These are phyloP conservation scores for Entoloma clypeatum DNA, from an alignment of 1,284 basidiomycete species.

Conservation along the genomic window DNA sequence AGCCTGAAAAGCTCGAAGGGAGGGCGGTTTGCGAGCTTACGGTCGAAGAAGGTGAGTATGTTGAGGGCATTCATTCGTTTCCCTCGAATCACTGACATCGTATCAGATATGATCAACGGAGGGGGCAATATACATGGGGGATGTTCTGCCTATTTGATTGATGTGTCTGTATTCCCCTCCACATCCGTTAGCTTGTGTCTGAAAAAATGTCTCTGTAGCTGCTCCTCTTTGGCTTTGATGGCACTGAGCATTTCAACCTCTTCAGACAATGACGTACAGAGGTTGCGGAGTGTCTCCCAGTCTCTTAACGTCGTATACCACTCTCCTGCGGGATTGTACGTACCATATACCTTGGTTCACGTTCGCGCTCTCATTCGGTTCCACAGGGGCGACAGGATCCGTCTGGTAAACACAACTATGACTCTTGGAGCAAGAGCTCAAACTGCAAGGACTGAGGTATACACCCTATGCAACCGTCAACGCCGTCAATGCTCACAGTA, in stretches of 20 bases:
- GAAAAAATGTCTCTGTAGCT: slow-evolving; percentile 28
- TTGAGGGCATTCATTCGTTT: too few relatives aligned
- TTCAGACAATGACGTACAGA: slow-evolving; percentile 24
- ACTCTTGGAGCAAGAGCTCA: slow-evolving; percentile 38
- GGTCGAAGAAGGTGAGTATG: slow-evolving; percentile 48
- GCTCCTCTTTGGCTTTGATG: slow-evolving; percentile 41
- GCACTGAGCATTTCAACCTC: slow-evolving; percentile 28
- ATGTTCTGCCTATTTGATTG: slow-evolving; percentile 48
- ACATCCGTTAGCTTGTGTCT: neutral
- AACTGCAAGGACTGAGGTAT: slow-evolving; percentile 47
- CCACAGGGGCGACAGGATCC: slow-evolving; percentile 44
- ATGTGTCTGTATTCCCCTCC: slow-evolving; percentile 35
- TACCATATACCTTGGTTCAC: slow-evolving; percentile 7
- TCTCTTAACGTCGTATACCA: slow-evolving; percentile 49
- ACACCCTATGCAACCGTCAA: slow-evolving; percentile 8
- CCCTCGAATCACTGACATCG: neutral
- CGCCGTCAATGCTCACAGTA: slow-evolving; percentile 1
- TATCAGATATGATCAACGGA: slow-evolving; percentile 49
- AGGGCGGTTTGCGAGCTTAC: slow-evolving; percentile 45
- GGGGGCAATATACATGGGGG: slow-evolving; percentile 47
- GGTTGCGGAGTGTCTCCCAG: slow-evolving; percentile 44
- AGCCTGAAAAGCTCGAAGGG: slow-evolving; percentile 41
- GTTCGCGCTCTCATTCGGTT: neutral
- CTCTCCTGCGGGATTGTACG: slow-evolving; percentile 47
- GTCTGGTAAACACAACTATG: slow-evolving; percentile 45